Conservation (phyloP, 1,139 yeast species). For the Pichia sp. region DNA sequence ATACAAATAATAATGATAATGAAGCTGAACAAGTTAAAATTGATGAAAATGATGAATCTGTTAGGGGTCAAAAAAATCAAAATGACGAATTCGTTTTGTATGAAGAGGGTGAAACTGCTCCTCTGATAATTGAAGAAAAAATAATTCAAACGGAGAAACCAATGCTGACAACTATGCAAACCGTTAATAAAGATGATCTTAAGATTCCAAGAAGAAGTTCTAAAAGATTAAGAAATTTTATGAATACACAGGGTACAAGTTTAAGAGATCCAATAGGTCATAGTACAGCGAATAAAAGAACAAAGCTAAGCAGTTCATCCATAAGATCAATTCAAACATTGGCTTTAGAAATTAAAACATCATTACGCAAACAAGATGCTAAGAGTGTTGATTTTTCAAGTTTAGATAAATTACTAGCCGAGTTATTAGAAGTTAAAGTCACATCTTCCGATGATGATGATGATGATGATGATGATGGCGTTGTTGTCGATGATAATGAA, state of each 20-base stretch:
- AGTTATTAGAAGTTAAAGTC: slow-evolving; percentile 4
- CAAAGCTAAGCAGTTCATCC: slow-evolving; percentile 1
- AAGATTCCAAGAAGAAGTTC: slow-evolving; percentile 17
- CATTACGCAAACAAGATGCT: not conserved
- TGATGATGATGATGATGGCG: too few species aligned
- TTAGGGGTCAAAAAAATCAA: too few species aligned
- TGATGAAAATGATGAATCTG: not conserved
- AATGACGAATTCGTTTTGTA: not conserved
- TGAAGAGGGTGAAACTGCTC: not conserved
- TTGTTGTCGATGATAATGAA: not conserved
- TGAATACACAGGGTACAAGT: not conserved
- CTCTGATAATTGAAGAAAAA: not conserved
- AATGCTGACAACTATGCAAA: not conserved
- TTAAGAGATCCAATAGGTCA: not conserved
- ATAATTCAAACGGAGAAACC: not conserved
- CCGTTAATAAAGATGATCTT: not conserved
- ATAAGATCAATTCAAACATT: slow-evolving; percentile 7
- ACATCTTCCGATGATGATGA: not conserved
- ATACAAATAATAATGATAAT: not conserved
- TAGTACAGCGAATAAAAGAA: not conserved
- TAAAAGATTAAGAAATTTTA: slow-evolving; percentile 7
- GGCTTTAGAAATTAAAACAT: slow-evolving; percentile 5
- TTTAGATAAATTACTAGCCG: slow-evolving; percentile 9
- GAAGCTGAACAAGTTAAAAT: not conserved
- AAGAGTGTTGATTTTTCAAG: slow-evolving; percentile 12